These are phyloP conservation scores for Lunasporangiospora selenospora DNA, from an alignment of 192 early-diverging fungal genomes.

Conservation along the genomic window DNA sequence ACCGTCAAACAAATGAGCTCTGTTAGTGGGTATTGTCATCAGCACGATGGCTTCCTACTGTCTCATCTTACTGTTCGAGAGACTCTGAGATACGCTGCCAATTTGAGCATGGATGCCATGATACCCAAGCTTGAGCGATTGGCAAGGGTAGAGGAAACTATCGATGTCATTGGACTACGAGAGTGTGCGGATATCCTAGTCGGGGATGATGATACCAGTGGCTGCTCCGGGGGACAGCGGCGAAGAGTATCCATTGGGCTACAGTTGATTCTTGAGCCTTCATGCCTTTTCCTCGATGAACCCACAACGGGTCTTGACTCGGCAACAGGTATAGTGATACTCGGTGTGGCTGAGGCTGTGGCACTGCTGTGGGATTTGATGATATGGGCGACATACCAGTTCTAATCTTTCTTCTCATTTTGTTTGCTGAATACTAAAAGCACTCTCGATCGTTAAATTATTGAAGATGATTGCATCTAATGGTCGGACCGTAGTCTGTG, in stretches of 20 bases:
- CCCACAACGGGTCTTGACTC: slow-evolving; percentile 73
- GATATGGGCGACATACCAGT: no score
- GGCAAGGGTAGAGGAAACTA: slow-evolving; percentile 69
- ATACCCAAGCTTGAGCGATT: slow-evolving; percentile 56
- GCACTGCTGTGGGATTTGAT: no score
- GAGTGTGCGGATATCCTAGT: slow-evolving; percentile 66
- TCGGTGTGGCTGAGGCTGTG: no score
- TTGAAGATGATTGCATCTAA: slow-evolving; percentile 7
- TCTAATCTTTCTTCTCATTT: no score
- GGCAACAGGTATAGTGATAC: slow-evolving; percentile 14
- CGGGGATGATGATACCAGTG: slow-evolving; percentile 61
- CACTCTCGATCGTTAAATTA: slow-evolving; percentile 3
- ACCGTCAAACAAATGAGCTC: slow-evolving; percentile 3
- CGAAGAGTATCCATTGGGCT: slow-evolving; percentile 83
- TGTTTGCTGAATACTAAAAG: no score
- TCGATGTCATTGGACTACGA: slow-evolving; percentile 69
- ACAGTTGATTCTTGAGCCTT: slow-evolving; percentile 75
- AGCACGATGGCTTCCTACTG: slow-evolving; percentile 11
- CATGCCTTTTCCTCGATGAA: slow-evolving; percentile 75
- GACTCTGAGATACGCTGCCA: slow-evolving; percentile 76
- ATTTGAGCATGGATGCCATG: slow-evolving; percentile 62
- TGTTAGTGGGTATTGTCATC: slow-evolving; percentile 12
- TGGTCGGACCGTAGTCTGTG: slow-evolving; percentile 70
- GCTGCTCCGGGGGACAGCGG: slow-evolving; percentile 79
- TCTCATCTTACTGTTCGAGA: slow-evolving; percentile 78